Base-by-base conservation (phyloP, 352 stramenopile species). In the Globisporangium paddicum region DNA sequence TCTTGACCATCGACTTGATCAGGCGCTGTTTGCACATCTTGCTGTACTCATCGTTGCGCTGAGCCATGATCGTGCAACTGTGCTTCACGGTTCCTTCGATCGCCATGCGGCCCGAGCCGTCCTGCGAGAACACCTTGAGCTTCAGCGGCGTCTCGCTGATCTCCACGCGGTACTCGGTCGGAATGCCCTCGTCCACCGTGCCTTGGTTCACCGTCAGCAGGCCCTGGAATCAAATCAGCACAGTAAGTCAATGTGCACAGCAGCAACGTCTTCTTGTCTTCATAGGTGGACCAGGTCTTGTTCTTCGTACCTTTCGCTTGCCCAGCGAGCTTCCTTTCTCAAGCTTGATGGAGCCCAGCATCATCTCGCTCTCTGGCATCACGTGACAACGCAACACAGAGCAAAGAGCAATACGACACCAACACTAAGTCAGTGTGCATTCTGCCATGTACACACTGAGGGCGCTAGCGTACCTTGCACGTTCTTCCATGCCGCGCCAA, bases 1-100 rank as follows among this genome's bases (percentile, higher is more conserved):
- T 83, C 67, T 90, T 90, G 58, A 90, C 77, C 85, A 95, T 93
- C 38, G 82, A 90, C 62, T 92, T 93, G 63, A 93, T 88, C 61
- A 93, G 60, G 5, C 86, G 78, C 58, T 93, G 77, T 65, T 90
- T 90, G 66, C 80, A 86, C 64, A 92, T 73, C 49, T 89, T 89
- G 62, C 79, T 92, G 72, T 95, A 95, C 59, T 90, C 74, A 58
- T 90, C 82, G 52, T 92, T 92, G 28, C 73, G 78, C 63, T 91
- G 79, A 25, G 86, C 82, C 76, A 93, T 90, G 63, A 95, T 73
- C 50, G 78, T 89, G 69, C 86, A 93, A 68, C 75, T 93, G 58
- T 92, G 86, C 68, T 87, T 95, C 35, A 95, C 80, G 0, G 80
- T 91, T 48, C 86, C 86, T 68, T 95, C 86, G 49, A 95, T 88